These are phyloP conservation scores for Fagopyrum tataricum DNA, from an alignment of 148 eudicot species.

Conservation along the genomic window DNA sequence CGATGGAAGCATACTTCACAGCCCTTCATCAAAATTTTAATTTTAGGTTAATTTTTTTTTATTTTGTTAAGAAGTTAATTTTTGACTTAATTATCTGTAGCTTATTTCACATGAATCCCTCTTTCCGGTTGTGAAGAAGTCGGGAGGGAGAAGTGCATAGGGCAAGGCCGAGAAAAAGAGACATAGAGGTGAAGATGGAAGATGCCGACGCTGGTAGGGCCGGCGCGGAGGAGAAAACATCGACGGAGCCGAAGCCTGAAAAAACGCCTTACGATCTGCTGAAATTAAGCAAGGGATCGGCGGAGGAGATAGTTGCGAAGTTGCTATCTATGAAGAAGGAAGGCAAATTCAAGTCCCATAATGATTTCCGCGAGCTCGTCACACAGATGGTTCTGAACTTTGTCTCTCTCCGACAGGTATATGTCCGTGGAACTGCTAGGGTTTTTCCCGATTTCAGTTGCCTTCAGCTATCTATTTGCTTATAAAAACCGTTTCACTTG, in stretches of 20 bases:
- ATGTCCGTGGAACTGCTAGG: neutral
- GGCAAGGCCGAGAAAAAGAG: neutral
- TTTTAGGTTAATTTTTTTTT: too few relatives aligned
- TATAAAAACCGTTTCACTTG: neutral
- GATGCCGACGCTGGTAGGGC: conserved; percentile 29
- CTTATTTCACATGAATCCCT: neutral
- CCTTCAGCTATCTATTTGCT: neutral
- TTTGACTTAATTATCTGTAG: too few relatives aligned
- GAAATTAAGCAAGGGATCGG: conserved; percentile 42
- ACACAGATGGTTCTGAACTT: conserved; percentile 79
- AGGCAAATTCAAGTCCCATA: conserved; percentile 35
- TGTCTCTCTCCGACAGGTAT: conserved; percentile 85
- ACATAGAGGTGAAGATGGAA: conserved; percentile 44
- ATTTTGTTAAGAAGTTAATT: too few relatives aligned
- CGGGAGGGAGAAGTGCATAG: neutral
- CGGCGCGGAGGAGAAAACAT: conserved; percentile 21
- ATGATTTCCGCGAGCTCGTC: conserved; percentile 49
- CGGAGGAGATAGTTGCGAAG: conserved; percentile 65
- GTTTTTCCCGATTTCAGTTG: conserved; percentile 3
- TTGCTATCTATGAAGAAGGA: conserved; percentile 67
- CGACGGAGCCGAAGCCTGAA: conserved; percentile 15
- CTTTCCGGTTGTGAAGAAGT: neutral
- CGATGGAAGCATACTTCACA: too few relatives aligned
- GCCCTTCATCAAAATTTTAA: too few relatives aligned
- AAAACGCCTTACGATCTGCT: conserved; percentile 50